phyloP scores from a whole-genome alignment of 1,284 basidiomycete species.

The Mycena sp. region DNA sequence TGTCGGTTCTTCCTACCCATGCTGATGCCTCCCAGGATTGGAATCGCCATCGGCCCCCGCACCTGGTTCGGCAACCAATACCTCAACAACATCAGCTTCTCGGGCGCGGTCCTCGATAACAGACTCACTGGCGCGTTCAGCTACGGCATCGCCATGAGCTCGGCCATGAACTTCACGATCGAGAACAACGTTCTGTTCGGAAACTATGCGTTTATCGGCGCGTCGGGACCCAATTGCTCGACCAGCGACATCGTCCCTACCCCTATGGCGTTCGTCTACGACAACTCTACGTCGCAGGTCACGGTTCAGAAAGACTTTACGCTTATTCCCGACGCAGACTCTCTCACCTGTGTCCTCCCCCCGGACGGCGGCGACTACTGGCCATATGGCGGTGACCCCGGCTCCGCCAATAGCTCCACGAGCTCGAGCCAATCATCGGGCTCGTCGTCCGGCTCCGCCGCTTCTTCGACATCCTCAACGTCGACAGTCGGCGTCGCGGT shows the following conservation, averaged over 20 bases:
- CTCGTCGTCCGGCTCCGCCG: slow-evolving; percentile 25
- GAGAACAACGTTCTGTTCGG: slow-evolving; percentile 70
- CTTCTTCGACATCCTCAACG: slow-evolving; percentile 30
- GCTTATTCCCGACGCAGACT: slow-evolving; percentile 60
- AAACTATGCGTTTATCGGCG: slow-evolving; percentile 83
- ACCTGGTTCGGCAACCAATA: slow-evolving; percentile 80
- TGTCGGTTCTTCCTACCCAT: neutral
- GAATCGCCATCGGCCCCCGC: slow-evolving; percentile 80
- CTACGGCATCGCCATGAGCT: slow-evolving; percentile 73
- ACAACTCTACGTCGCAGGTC: slow-evolving; percentile 54
- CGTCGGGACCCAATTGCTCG: slow-evolving; percentile 76
- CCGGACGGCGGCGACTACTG: slow-evolving; percentile 76
- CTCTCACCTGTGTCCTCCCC: slow-evolving; percentile 72
- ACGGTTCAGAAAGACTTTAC: slow-evolving; percentile 64
- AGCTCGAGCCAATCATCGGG: slow-evolving; percentile 19
- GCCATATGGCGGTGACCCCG: slow-evolving; percentile 62
- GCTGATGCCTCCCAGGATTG: slow-evolving; percentile 57
- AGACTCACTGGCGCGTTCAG: slow-evolving; percentile 76
- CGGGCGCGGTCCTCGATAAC: slow-evolving; percentile 74
- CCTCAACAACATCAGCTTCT: slow-evolving; percentile 65
- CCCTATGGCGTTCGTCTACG: slow-evolving; percentile 68
- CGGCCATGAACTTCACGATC: slow-evolving; percentile 74
- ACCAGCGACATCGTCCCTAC: slow-evolving; percentile 56
- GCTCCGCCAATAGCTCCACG: neutral
- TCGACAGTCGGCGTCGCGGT: slow-evolving; percentile 61